Conservation (phyloP, 257 asterid species). For the Echium plantagineum region DNA sequence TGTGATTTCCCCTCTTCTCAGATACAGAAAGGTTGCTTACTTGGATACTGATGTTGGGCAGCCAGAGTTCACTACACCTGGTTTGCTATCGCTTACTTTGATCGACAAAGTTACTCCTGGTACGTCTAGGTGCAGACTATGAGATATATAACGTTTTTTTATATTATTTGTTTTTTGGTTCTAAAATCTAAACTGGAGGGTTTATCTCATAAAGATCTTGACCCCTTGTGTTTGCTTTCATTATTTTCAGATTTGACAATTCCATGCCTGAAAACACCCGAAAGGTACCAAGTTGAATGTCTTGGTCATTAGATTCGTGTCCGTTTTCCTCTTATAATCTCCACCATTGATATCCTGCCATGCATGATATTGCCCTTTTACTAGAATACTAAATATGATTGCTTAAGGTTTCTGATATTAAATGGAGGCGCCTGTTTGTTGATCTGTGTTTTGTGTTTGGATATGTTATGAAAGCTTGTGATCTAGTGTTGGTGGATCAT, state of each 20-base stretch:
- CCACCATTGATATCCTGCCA: background rate
- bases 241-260: constrained; percentile 28
- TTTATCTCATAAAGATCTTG: no score
- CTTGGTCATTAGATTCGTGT: background rate
- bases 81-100: constrained; percentile 60
- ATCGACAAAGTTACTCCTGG: constrained; percentile 75
- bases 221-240: constrained; percentile 4
- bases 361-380: background rate
- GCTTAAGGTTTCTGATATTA: no score
- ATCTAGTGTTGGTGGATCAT: no score
- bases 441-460: no score
- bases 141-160: background rate
- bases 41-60: constrained; percentile 98
- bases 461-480: no score
- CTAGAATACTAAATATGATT: no score
- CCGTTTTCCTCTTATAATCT: background rate
- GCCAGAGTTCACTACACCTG: constrained; percentile 91
- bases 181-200: no score
- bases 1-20: constrained; percentile 14
- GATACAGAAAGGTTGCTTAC: constrained; percentile 79
- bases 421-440: no score
- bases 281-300: no score
- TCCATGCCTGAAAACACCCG: constrained; percentile 47
- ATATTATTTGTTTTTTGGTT: background rate
- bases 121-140: constrained; percentile 8